Evolutionary conservation across 2,329 filamentous ascomycete genomes (phyloP).

Genomic region (Diaporthe sp.): DNA sequence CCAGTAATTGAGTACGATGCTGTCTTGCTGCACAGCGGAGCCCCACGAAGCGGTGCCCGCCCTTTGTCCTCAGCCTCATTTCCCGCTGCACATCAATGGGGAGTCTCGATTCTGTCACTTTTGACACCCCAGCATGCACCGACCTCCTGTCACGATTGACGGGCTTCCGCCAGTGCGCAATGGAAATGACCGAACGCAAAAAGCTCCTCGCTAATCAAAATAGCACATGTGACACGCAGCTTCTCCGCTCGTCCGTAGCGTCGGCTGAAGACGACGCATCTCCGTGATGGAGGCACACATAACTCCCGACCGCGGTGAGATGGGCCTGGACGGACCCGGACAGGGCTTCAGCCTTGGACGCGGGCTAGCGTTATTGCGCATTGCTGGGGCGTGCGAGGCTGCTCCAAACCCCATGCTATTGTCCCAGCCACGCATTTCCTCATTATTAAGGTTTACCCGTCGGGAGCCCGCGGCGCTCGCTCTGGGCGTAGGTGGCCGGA

Average conservation of each 20-base stretch:
- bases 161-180: slow-evolving; percentile 22
- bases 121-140: not conserved
- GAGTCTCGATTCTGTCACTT: slow-evolving; percentile 13
- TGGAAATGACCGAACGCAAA: slow-evolving; percentile 39
- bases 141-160: slow-evolving; percentile 24
- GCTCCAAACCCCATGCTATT: not conserved
- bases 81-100: slow-evolving; percentile 17
- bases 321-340: not conserved
- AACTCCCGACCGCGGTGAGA: not conserved
- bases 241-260: slow-evolving; percentile 24
- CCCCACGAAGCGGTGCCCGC: slow-evolving; percentile 28
- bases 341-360: slow-evolving; percentile 31
- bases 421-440: slow-evolving; percentile 23
- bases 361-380: slow-evolving; percentile 5
- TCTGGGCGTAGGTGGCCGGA: not conserved
- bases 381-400: slow-evolving; percentile 17
- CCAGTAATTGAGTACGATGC: not conserved
- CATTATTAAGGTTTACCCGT: slow-evolving; percentile 13
- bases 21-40: slow-evolving; percentile 6
- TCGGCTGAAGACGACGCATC: slow-evolving; percentile 23
- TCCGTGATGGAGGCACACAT: slow-evolving; percentile 8
- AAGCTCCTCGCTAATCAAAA: slow-evolving; percentile 39
- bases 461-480: slow-evolving; percentile 14
- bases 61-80: slow-evolving; percentile 40
- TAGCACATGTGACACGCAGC: not conserved